phyloP scores from a whole-genome alignment of 2,329 filamentous ascomycete species.

The Xylaria sp. region DNA sequence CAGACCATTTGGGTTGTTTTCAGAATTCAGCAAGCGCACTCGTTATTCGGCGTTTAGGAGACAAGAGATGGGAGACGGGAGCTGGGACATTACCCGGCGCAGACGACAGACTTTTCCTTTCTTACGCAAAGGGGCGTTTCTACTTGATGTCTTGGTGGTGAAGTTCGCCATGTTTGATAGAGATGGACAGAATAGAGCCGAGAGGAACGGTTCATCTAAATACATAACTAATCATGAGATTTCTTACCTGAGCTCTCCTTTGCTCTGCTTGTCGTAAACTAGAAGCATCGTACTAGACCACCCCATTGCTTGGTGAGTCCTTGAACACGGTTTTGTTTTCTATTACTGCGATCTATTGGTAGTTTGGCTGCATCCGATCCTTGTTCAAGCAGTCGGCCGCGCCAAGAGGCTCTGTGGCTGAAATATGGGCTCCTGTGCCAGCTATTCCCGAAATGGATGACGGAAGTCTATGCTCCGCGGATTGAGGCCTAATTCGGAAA shows the following conservation, averaged over 20 bases:
- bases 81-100: conserved; percentile 8
- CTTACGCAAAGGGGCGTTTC: conserved; percentile 11
- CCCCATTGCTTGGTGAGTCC: too few relatives aligned
- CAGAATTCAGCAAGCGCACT: conserved; percentile 31
- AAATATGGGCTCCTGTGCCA: conserved; percentile 15
- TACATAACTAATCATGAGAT: conserved; percentile 21
- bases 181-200: conserved; percentile 16
- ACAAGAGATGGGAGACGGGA: conserved; percentile 13
- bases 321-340: too few relatives aligned
- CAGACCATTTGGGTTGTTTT: conserved; percentile 16
- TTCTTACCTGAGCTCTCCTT: conserved; percentile 11
- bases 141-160: not conserved
- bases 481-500: conserved; percentile 34
- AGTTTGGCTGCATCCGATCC: not conserved
- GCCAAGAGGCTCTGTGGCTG: conserved; percentile 21
- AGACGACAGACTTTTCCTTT: conserved; percentile 5
- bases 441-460: conserved; percentile 33
- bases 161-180: conserved; percentile 26
- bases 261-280: not conserved
- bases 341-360: not conserved
- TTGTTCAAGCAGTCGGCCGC: not conserved
- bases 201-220: conserved; percentile 15
- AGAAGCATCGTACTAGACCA: too few relatives aligned
- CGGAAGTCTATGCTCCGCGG: conserved; percentile 41
- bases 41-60: conserved; percentile 33